Evolutionary conservation across 169 alveolate genomes (phyloP).

Genomic region (Plasmodium gaboni): DNA sequence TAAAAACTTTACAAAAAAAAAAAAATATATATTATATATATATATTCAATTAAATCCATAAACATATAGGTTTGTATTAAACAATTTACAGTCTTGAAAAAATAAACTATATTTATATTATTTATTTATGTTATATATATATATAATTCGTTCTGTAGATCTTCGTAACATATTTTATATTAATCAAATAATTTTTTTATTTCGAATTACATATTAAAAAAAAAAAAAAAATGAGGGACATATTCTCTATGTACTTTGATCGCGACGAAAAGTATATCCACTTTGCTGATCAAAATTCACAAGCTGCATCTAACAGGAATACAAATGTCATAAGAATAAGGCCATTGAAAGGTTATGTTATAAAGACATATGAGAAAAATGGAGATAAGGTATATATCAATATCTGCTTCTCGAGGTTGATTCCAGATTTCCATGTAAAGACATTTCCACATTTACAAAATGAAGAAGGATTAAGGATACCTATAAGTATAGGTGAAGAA

Average conservation of each 20-base stretch:
- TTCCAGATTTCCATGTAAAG: constrained; percentile 72
- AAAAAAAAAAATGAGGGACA: constrained; percentile 19
- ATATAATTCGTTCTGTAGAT: too few relatives aligned
- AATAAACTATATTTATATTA: too few relatives aligned
- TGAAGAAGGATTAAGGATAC: constrained; percentile 72
- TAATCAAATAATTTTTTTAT: not conserved
- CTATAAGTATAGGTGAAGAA: constrained; percentile 77
- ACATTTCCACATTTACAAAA: constrained; percentile 58
- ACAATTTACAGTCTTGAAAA: too few relatives aligned
- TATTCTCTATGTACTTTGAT: constrained; percentile 13
- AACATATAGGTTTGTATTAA: too few relatives aligned
- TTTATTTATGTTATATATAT: too few relatives aligned
- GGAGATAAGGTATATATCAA: constrained; percentile 74
- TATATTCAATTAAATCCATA: too few relatives aligned
- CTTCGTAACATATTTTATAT: not conserved
- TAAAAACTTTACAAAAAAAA: too few relatives aligned
- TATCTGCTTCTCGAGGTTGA: constrained; percentile 52
- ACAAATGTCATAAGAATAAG: constrained; percentile 56
- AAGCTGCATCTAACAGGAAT: constrained; percentile 20
- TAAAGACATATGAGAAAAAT: constrained; percentile 72
- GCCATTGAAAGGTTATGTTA: constrained; percentile 77
- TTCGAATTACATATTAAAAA: not conserved
- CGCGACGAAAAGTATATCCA: constrained; percentile 15
- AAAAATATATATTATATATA: too few relatives aligned
- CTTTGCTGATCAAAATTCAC: constrained; percentile 30